phyloP scores from a whole-genome alignment of 1,284 basidiomycete genomes.

The Tetrapyrgos nigripes region DNA sequence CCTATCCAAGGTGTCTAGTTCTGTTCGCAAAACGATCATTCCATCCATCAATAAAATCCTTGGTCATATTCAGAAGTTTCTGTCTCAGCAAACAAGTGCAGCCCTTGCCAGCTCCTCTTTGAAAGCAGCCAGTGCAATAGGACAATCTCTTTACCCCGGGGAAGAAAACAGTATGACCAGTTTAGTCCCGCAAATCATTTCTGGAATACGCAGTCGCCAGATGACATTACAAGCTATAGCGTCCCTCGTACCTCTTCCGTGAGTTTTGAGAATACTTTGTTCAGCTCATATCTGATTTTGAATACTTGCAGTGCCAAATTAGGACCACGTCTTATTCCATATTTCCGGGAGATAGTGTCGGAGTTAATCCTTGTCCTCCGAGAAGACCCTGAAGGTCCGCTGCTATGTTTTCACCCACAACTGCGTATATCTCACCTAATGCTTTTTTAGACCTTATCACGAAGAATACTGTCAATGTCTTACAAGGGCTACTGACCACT shows the following conservation, averaged over 20 bases:
- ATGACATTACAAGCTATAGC: slow-evolving; percentile 51
- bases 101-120: slow-evolving; percentile 55
- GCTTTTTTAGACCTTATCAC: slow-evolving; percentile 30
- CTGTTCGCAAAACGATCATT: slow-evolving; percentile 60
- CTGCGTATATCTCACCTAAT: slow-evolving; percentile 3
- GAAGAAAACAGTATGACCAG: slow-evolving; percentile 73
- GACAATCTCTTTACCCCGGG: slow-evolving; percentile 58
- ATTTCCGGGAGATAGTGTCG: slow-evolving; percentile 76
- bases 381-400: slow-evolving; percentile 43
- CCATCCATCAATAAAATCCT: slow-evolving; percentile 59
- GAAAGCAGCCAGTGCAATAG: slow-evolving; percentile 64
- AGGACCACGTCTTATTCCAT: slow-evolving; percentile 87
- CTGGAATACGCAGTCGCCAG: slow-evolving; percentile 47
- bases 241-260: slow-evolving; percentile 69
- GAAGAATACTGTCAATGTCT: slow-evolving; percentile 51
- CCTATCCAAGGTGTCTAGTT: slow-evolving; percentile 64
- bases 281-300: slow-evolving; percentile 14
- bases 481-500: slow-evolving; percentile 61
- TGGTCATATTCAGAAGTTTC: slow-evolving; percentile 51
- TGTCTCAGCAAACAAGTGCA: slow-evolving; percentile 49
- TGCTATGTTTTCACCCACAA: slow-evolving; percentile 1
- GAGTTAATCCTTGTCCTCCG: slow-evolving; percentile 60
- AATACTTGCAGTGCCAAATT: slow-evolving; percentile 63
- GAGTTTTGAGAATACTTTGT: slow-evolving; percentile 29
- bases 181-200: slow-evolving; percentile 58